Evolutionary conservation across 306 rosid genomes (phyloP), one percentile per base, ranked within the genome.

Genomic region (Benincasa hispida): DNA sequence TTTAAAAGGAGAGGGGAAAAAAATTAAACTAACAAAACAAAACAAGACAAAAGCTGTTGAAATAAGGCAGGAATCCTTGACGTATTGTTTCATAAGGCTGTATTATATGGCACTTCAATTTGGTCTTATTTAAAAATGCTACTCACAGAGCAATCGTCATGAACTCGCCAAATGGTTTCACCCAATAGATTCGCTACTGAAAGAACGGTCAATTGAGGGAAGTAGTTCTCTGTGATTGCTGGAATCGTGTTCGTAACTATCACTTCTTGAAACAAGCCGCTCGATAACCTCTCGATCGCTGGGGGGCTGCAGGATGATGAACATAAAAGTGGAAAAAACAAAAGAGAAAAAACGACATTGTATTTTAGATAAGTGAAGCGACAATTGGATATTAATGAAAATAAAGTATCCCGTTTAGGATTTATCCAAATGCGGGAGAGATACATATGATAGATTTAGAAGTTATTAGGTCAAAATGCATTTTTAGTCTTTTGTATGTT

Each of bases 91-190:
- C 32, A 41, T 24, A 69, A 48, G 76, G 76, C 21, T 70, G 22
- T 28, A 15, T 48, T 72, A 25, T 42, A 47, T 48, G 35, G 35
- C 21, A 72, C 55, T 72, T 15, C 60, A 72, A 51, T 50, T 72
- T 72, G 59, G 42, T 28, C 10, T 72, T 50, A 72, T 50, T 72
- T 94, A 83, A 93, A 93, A 86, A 93, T 91, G 87, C 98, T 93
- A 79, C 98, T 93, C 72, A 93, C 96, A 58, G 98, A 93, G 83
- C 83, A 79, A 79, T 93, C 97, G 77, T 85, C 98, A 34, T 93
- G 97, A 78, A 93, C 85, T 32, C 98, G 96, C 98, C 98, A 93
- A 77, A 93, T 93, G 45, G 98, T 93, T 88, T 93, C 98, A 55
- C 97, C 98, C 92, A 93, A 83, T 75, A 93, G 72, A 77, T 91